Percentiles rank a stretch among this genome's conserved stretches.
These are phyloP conservation scores for Tetragonia tetragonoides DNA, from an alignment of 148 eudicot genomes.

Conservation along the genomic window DNA sequence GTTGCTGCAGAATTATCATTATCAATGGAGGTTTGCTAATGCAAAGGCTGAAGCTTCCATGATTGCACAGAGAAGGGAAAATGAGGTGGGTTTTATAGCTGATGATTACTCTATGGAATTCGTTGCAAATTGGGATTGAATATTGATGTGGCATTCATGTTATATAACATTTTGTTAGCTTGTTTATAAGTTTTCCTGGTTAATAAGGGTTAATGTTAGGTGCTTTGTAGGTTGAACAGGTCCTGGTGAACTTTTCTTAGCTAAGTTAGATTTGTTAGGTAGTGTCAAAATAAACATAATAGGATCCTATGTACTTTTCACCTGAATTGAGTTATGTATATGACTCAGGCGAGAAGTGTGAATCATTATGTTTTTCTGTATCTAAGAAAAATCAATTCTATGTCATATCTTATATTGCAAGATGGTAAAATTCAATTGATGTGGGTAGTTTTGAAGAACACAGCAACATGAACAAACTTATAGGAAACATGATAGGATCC, in stretches of 20 bases:
- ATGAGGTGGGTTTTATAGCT: slow-evolving; percentile 52
- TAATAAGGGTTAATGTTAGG: neutral
- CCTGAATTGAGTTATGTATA: neutral
- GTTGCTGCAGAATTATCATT: slow-evolving; percentile 58
- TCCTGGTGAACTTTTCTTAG: neutral
- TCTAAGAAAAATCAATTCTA: neutral
- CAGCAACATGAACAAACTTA: too few relatives aligned
- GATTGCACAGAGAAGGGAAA: slow-evolving; percentile 49
- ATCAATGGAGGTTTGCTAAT: slow-evolving; percentile 75
- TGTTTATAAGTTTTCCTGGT: neutral
- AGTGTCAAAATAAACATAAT: neutral
- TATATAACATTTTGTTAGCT: neutral
- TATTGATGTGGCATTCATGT: neutral
- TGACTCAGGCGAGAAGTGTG: neutral
- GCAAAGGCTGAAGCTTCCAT: slow-evolving; percentile 61
- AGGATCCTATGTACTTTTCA: neutral
- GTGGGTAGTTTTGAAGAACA: too few relatives aligned
- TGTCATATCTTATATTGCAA: neutral
- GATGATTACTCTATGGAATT: neutral
- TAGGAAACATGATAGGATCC: too few relatives aligned
- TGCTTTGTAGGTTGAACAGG: neutral
- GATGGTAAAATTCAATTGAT: too few relatives aligned
- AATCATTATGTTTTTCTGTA: neutral
- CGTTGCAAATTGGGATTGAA: neutral
- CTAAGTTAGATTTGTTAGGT: neutral